A percentile compares a stretch with the other conserved stretches of the same genome.
Evolutionary conservation across 345 rosid genomes (phyloP).

Genomic region (Geranium rotundifolium): DNA sequence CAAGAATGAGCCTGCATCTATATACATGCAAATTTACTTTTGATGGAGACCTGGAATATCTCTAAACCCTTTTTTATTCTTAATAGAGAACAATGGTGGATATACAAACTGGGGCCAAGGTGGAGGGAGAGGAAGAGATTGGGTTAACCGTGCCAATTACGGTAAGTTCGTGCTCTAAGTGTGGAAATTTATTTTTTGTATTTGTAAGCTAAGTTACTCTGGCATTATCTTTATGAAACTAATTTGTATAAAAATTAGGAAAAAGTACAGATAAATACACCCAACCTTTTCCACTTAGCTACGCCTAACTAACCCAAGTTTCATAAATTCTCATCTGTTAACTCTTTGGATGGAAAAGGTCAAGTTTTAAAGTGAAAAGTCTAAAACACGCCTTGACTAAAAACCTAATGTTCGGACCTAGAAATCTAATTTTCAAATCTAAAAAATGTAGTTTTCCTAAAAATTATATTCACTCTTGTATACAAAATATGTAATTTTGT

Average conservation of each 20-base stretch:
- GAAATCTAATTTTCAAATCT: too few relatives aligned
- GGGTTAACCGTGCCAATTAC: constrained; percentile 23
- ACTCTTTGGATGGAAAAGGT: too few relatives aligned
- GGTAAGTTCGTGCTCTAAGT: constrained; percentile 21
- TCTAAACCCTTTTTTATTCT: neutral
- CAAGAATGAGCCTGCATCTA: neutral
- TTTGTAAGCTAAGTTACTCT: neutral
- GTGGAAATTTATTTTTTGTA: too few relatives aligned
- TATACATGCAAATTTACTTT: neutral
- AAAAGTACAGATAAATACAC: neutral
- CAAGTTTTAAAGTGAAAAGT: too few relatives aligned
- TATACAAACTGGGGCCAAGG: constrained; percentile 26
- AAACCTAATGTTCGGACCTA: too few relatives aligned
- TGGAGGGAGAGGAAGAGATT: constrained; percentile 24
- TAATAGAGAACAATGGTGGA: constrained; percentile 9
- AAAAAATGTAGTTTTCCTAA: too few relatives aligned
- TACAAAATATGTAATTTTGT: too few relatives aligned
- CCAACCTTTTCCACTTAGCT: neutral
- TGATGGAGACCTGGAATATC: neutral
- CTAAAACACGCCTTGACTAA: too few relatives aligned
- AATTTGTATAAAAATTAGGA: too few relatives aligned
- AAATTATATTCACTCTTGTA: neutral
- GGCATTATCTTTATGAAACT: neutral
- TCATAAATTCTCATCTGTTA: too few relatives aligned
- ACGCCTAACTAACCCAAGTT: neutral